Conservation (phyloP, 768 basidiomycete species). For the Mycena kentingensis region DNA sequence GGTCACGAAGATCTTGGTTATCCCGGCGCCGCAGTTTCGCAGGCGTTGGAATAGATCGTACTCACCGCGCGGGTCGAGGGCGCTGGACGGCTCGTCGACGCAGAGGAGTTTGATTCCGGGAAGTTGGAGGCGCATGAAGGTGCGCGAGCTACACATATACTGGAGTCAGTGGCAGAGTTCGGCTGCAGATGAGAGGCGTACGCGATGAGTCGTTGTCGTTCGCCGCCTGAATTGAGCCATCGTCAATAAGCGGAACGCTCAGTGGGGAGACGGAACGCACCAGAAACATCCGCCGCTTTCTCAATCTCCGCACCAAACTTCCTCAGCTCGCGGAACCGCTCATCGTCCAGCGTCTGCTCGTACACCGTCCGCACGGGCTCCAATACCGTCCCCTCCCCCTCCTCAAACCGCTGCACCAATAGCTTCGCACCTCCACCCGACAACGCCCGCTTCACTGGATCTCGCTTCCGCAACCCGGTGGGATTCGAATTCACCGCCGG, state of each 20-base stretch:
- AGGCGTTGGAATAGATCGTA: conserved; percentile 11
- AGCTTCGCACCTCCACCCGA: conserved; percentile 2
- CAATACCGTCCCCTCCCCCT: conserved; percentile 7
- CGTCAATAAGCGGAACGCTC: too few species aligned
- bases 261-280: too few species aligned
- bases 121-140: conserved; percentile 17
- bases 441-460: conserved; percentile 2
- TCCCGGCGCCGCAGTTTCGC: neutral
- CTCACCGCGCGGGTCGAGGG: conserved; percentile 13
- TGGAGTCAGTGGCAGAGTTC: neutral
- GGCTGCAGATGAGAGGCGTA: neutral
- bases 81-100: conserved; percentile 12
- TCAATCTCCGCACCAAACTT: conserved; percentile 4
- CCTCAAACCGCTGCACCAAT: conserved; percentile 8
- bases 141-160: conserved; percentile 10
- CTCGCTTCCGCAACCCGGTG: too few species aligned
- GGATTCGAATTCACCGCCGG: too few species aligned
- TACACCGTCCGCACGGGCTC: neutral
- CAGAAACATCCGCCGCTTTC: conserved; percentile 8
- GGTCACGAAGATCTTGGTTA: conserved; percentile 24
- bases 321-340: conserved; percentile 6
- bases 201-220: conserved; percentile 13
- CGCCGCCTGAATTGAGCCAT: conserved; percentile 8
- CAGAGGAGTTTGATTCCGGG: conserved; percentile 10
- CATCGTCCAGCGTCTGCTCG: conserved; percentile 4